Evolutionary conservation across 176 grass and related monocot species (phyloP).

Genomic region (Eremochloa ophiuroides): DNA sequence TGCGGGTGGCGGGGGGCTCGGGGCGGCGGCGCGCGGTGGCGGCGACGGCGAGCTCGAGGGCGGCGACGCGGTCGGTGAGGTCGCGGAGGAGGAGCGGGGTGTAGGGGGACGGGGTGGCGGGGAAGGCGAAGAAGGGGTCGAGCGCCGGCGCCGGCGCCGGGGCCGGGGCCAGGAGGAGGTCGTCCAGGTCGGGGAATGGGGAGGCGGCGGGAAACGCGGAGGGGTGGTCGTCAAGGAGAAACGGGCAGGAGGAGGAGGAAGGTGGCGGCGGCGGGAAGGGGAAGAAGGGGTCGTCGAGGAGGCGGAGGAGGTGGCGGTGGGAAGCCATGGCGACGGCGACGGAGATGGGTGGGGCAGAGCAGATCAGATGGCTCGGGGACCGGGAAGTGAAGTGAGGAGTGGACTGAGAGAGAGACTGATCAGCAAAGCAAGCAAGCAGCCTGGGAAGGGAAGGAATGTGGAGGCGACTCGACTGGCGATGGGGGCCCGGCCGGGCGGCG

Average conservation of each 20-base stretch:
- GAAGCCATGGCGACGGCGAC: slow-evolving; percentile 27
- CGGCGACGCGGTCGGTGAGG: slow-evolving; percentile 63
- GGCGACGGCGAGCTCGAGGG: slow-evolving; percentile 59
- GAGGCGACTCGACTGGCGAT: neutral
- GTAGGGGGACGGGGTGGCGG: neutral
- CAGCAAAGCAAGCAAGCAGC: too few relatives aligned
- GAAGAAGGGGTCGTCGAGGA: slow-evolving; percentile 36
- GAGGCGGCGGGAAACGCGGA: neutral
- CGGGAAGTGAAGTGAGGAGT: neutral
- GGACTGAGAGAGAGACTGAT: neutral
- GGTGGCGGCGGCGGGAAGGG: slow-evolving; percentile 27
- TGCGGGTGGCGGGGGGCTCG: slow-evolving; percentile 26
- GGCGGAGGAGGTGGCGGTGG: slow-evolving; percentile 26
- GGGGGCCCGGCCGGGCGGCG: too few relatives aligned
- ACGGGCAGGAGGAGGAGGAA: neutral
- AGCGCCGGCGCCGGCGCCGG: neutral
- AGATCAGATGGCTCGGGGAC: neutral
- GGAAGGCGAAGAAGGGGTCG: neutral
- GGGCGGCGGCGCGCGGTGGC: neutral
- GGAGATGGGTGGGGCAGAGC: neutral
- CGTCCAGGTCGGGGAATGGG: neutral
- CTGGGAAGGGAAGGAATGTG: too few relatives aligned
- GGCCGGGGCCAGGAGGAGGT: neutral
- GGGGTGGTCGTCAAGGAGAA: neutral
- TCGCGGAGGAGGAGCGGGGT: slow-evolving; percentile 46